A percentile compares a stretch with the other conserved stretches of the same genome.
phyloP scores from a whole-genome alignment of 2,329 filamentous ascomycete species.

The Colletotrichum sp. region DNA sequence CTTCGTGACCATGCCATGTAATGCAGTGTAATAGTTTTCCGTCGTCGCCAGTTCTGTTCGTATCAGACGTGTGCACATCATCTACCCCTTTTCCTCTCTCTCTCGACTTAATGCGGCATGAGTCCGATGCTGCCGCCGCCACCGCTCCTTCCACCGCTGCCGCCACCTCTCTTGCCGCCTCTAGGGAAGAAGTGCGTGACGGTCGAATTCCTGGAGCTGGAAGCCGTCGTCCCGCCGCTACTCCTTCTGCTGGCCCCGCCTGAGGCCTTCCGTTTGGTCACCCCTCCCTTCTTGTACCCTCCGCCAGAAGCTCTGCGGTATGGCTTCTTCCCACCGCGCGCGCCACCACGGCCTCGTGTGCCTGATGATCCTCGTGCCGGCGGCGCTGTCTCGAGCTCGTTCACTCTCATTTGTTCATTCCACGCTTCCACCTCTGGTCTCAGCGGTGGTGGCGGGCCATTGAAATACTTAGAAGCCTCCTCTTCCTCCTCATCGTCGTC shows the following conservation, averaged over 20 bases:
- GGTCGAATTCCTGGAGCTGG: slow-evolving; percentile 1
- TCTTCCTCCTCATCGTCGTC: slow-evolving; percentile 44
- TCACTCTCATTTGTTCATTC: slow-evolving; percentile 27
- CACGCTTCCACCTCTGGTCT: slow-evolving; percentile 26
- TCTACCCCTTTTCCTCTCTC: neutral
- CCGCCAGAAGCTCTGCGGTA: slow-evolving; percentile 12
- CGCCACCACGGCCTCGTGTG: slow-evolving; percentile 21
- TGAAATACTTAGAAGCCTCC: slow-evolving; percentile 56
- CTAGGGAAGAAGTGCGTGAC: slow-evolving; percentile 28
- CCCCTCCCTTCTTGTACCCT: slow-evolving; percentile 13
- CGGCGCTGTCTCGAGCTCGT: slow-evolving; percentile 32
- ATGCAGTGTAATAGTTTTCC: neutral
- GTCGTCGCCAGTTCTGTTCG: neutral
- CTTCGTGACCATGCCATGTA: neutral
- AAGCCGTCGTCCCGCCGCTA: slow-evolving; percentile 4
- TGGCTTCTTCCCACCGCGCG: slow-evolving; percentile 29
- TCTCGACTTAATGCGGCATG: slow-evolving; percentile 40
- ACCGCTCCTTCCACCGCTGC: slow-evolving; percentile 9
- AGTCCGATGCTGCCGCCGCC: slow-evolving; percentile 33
- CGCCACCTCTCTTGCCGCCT: slow-evolving; percentile 25
- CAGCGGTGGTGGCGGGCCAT: slow-evolving; percentile 20
- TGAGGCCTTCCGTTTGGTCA: slow-evolving; percentile 22
- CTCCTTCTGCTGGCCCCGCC: slow-evolving; percentile 12
- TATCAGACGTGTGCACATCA: neutral
- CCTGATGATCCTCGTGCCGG: slow-evolving; percentile 14